phyloP scores from a whole-genome alignment of 2,329 filamentous ascomycete genomes.

The Sarocladium oryzae region DNA sequence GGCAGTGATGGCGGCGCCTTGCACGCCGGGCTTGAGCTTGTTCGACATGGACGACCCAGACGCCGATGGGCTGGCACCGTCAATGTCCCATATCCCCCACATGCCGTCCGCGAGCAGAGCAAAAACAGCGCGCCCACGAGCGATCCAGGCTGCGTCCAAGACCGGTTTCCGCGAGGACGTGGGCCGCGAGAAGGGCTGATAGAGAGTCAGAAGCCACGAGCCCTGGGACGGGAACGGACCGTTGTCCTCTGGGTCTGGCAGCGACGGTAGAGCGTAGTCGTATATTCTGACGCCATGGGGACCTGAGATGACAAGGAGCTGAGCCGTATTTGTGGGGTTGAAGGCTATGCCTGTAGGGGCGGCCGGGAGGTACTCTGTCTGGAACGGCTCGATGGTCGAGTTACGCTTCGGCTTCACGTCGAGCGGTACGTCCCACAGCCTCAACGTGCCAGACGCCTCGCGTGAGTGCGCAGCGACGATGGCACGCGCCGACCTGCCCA shows the following conservation, averaged over 20 bases:
- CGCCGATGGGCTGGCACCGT: constrained; percentile 44
- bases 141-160: constrained; percentile 57
- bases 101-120: constrained; percentile 55
- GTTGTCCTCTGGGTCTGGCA: constrained; percentile 43
- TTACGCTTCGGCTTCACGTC: constrained; percentile 27
- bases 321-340: constrained; percentile 49
- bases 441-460: constrained; percentile 52
- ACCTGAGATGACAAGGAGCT: constrained; percentile 50
- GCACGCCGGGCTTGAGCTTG: constrained; percentile 44
- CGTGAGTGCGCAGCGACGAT: constrained; percentile 55
- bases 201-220: constrained; percentile 58
- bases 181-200: constrained; percentile 47
- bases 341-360: constrained; percentile 52
- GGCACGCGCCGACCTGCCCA: constrained; percentile 38
- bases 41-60: constrained; percentile 38
- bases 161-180: constrained; percentile 49
- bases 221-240: constrained; percentile 50
- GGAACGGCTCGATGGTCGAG: constrained; percentile 43
- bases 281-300: constrained; percentile 54
- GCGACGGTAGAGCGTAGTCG: constrained; percentile 49
- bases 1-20: constrained; percentile 50
- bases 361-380: constrained; percentile 51
- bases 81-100: constrained; percentile 64
- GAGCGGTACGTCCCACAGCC: constrained; percentile 52
- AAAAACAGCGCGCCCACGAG: constrained; percentile 52